These are phyloP conservation scores for Xylaria arbuscula DNA, from an alignment of 2,329 filamentous ascomycete species.

Conservation along the genomic window DNA sequence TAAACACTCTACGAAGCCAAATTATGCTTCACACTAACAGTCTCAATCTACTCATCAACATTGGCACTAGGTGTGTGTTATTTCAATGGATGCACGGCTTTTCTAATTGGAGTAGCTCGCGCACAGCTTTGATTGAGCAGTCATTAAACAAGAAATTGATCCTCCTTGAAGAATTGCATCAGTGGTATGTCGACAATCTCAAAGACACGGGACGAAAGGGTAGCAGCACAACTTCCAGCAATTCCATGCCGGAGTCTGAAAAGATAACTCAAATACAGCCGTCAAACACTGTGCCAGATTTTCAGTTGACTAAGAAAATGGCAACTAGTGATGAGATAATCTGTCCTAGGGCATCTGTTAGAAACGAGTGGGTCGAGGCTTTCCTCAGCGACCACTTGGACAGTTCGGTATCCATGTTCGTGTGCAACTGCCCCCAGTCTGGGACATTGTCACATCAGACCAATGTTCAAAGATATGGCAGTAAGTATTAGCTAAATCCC, in stretches of 20 bases:
- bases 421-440: conserved; percentile 23
- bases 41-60: conserved; percentile 42
- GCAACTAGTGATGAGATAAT: conserved; percentile 18
- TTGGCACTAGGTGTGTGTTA: conserved; percentile 34
- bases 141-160: conserved; percentile 29
- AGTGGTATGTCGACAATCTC: conserved; percentile 36
- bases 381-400: background rate
- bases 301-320: conserved; percentile 27
- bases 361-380: conserved; percentile 25
- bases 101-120: conserved; percentile 32
- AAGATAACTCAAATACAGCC: background rate
- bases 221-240: background rate
- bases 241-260: no score
- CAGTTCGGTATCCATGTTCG: conserved; percentile 20
- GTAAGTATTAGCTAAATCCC: conserved; percentile 9
- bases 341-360: conserved; percentile 27
- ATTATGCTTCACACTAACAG: conserved; percentile 45
- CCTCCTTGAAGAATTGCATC: conserved; percentile 37
- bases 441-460: conserved; percentile 18
- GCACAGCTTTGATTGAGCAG: conserved; percentile 29
- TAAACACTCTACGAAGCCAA: conserved; percentile 42
- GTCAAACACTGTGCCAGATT: no score
- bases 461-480: conserved; percentile 30
- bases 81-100: background rate
- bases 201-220: conserved; percentile 13